Evolutionary conservation across 352 stramenopile genomes (phyloP), one percentile per base, ranked within the genome.

Genomic region (Elongisporangium senticosum): DNA sequence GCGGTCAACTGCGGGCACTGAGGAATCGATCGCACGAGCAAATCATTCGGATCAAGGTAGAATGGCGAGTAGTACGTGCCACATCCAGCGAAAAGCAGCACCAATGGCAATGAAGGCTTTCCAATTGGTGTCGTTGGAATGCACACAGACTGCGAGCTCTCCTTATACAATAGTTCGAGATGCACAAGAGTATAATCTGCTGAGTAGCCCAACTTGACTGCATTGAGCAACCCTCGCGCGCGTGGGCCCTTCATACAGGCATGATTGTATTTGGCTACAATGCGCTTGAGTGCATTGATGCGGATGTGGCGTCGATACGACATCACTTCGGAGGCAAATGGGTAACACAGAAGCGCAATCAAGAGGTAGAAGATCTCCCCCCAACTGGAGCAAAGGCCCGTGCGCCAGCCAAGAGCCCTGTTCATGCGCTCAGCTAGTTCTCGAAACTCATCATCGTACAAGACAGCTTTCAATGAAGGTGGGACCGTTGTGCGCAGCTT

Each of bases 101-200:
- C 84, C 8, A 88, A 64, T 1, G 84, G 84, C 33, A 93, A 59
- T 15, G 77, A 77, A 13, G 84, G 84, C 56, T 89, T 87, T 37
- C 81, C 81, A 21, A 93, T 83, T 39, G 83, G 79, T 7, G 73
- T 87, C 1, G 78, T 86, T 3, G 84, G 84, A 11, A 90, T 77
- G 24, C 81, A 91, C 15, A 78, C 77, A 5, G 79, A 89, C 58
- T 84, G 69, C 1, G 68, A 78, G 52, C 79, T 90, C 60, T 91
- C 84, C 39, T 87, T 88, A 65, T 89, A 77, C 21, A 93, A 56
- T 19, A 93, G 53, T 49, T 93, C 84, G 1, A 93, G 63, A 51
- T 93, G 91, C 8, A 90, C 79, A 23, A 93, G 69, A 39, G 84
- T 90, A 59, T 91, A 91, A 62, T 93, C 84, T 8, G 72, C 74